phyloP scores from a whole-genome alignment of 352 stramenopile species.

The Phytophthora multivora region DNA sequence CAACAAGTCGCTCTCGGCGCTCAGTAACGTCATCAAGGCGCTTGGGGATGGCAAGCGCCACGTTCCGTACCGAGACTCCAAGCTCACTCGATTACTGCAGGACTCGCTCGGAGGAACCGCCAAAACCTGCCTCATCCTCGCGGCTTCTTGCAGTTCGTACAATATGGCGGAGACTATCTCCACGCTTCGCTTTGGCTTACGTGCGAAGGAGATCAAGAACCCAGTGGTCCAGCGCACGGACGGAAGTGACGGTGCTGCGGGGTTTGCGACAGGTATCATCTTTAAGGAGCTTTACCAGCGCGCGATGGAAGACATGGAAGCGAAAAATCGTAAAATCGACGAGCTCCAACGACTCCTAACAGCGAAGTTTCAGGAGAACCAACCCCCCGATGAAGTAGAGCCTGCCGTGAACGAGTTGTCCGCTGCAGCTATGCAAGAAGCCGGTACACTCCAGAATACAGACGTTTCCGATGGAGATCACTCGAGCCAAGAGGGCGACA shows the following conservation, averaged over 20 bases:
- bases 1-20: conserved; percentile 84
- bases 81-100: conserved; percentile 84
- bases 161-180: conserved; percentile 85
- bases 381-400: conserved; percentile 24
- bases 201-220: conserved; percentile 87
- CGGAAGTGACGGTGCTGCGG: conserved; percentile 18
- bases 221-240: conserved; percentile 56
- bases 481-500: conserved; percentile 33
- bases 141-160: conserved; percentile 84
- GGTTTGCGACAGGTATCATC: conserved; percentile 34
- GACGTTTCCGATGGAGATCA: conserved; percentile 29
- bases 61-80: conserved; percentile 82
- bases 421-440: conserved; percentile 5
- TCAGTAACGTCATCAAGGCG: conserved; percentile 88
- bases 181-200: conserved; percentile 71
- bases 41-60: conserved; percentile 78
- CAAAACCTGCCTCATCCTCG: conserved; percentile 96
- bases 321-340: conserved; percentile 74
- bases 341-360: conserved; percentile 58
- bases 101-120: conserved; percentile 92
- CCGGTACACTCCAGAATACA: conserved; percentile 17
- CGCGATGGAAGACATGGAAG: conserved; percentile 65
- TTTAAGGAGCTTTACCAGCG: conserved; percentile 79
- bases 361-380: conserved; percentile 45
- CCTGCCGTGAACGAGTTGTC: not conserved